Conservation (phyloP, 2,329 filamentous ascomycete species). For the Penicillium oxalicum region DNA sequence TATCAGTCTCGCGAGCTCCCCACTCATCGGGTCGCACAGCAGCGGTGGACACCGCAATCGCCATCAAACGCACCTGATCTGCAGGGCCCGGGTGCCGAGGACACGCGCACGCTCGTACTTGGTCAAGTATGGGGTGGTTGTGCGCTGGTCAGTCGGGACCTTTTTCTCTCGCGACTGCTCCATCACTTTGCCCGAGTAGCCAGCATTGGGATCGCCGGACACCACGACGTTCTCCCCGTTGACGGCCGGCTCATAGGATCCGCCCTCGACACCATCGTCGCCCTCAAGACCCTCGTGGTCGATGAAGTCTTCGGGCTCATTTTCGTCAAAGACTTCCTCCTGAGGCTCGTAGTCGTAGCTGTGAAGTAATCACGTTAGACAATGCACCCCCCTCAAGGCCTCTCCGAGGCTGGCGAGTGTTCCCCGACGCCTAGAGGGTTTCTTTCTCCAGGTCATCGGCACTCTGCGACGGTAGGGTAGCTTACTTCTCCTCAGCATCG, state of each 20-base stretch:
- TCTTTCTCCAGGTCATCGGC: constrained; percentile 8
- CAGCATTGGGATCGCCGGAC: constrained; percentile 49
- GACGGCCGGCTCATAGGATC: constrained; percentile 29
- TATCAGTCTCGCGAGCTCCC: neutral
- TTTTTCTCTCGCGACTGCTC: constrained; percentile 67
- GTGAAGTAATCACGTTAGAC: constrained; percentile 20
- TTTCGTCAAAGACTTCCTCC: constrained; percentile 61
- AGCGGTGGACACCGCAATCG: constrained; percentile 28
- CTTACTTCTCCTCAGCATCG: constrained; percentile 56
- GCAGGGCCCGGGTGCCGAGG: constrained; percentile 82
- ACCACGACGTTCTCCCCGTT: constrained; percentile 40
- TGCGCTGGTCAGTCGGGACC: constrained; percentile 79
- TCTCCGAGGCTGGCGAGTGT: constrained; percentile 1
- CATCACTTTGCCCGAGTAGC: constrained; percentile 48
- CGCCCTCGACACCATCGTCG: constrained; percentile 48
- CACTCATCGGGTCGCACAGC: constrained; percentile 41
- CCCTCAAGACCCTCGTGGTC: constrained; percentile 51
- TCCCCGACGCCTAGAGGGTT: constrained; percentile 10
- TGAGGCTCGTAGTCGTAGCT: constrained; percentile 53
- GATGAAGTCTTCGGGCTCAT: constrained; percentile 54
- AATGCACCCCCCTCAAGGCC: constrained; percentile 13
- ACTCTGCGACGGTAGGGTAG: constrained; percentile 10
- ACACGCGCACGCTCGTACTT: constrained; percentile 97
- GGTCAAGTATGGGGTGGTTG: constrained; percentile 97
- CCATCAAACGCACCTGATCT: constrained; percentile 69